Conservation (phyloP, 2,329 filamentous ascomycete genomes). For the Colletotrichum orbiculare region DNA sequence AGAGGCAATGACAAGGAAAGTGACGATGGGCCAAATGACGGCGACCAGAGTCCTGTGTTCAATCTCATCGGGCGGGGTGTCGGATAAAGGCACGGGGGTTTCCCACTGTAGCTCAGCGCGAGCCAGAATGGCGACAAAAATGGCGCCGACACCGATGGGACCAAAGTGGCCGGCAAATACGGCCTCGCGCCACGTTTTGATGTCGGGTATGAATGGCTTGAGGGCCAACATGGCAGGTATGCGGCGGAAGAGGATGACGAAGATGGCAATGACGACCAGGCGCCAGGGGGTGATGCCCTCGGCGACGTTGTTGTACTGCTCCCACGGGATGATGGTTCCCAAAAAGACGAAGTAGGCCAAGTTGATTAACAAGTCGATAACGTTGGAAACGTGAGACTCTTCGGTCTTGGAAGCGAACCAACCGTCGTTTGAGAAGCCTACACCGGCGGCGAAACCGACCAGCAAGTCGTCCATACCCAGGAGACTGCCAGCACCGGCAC, state of each 20-base stretch:
- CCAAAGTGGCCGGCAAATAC: conserved; percentile 98
- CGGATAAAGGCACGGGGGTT: conserved; percentile 77
- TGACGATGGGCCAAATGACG: conserved; percentile 94
- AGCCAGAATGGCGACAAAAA: conserved; percentile 93
- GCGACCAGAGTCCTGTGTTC: conserved; percentile 78
- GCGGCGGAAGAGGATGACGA: conserved; percentile 94
- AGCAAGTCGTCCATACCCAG: conserved; percentile 93
- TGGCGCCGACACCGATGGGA: conserved; percentile 95
- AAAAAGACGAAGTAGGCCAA: conserved; percentile 98
- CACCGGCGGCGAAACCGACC: conserved; percentile 92
- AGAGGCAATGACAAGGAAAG: conserved; percentile 92
- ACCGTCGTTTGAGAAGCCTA: conserved; percentile 99
- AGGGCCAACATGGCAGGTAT: conserved; percentile 93
- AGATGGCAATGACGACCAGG: conserved; percentile 89
- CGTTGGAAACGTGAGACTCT: conserved; percentile 98
- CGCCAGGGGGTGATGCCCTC: conserved; percentile 88
- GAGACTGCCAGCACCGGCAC: conserved; percentile 91
- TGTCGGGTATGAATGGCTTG: conserved; percentile 93
- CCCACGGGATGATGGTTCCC: conserved; percentile 96
- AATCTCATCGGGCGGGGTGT: conserved; percentile 64
- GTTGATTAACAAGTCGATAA: conserved; percentile 97
- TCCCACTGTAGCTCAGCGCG: conserved; percentile 88
- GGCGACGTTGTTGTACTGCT: conserved; percentile 81
- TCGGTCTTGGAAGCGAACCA: conserved; percentile 99
- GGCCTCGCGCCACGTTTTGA: conserved; percentile 98